A percentile compares a stretch with the other conserved stretches of the same genome.
These are phyloP conservation scores for Postia placenta DNA, from an alignment of 768 basidiomycete species.

Conservation along the genomic window DNA sequence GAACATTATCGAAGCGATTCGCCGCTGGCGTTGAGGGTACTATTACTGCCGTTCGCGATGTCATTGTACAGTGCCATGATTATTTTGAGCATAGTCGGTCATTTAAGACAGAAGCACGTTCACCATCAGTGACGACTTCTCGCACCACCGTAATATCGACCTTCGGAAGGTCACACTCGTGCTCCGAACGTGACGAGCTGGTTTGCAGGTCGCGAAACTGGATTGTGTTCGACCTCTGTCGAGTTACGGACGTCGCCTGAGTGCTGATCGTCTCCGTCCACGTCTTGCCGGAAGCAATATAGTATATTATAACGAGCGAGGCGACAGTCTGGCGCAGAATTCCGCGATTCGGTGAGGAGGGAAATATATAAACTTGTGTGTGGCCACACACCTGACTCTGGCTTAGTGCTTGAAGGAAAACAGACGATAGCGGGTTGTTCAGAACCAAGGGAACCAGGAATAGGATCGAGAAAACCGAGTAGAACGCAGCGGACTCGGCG, in stretches of 20 bases:
- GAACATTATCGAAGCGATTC: too few relatives aligned
- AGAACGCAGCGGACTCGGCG: slow-evolving; percentile 23
- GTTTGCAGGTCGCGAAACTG: too few relatives aligned
- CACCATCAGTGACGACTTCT: too few relatives aligned
- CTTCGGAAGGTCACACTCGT: too few relatives aligned
- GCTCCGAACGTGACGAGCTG: too few relatives aligned
- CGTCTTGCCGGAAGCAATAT: slow-evolving; percentile 18
- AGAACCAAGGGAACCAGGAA: slow-evolving; percentile 22
- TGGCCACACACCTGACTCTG: slow-evolving; percentile 13
- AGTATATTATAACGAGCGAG: slow-evolving; percentile 21
- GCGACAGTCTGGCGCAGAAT: slow-evolving; percentile 11
- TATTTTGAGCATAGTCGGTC: too few relatives aligned
- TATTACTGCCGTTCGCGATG: too few relatives aligned
- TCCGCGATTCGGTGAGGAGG: not conserved
- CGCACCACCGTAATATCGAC: too few relatives aligned
- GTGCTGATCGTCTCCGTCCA: slow-evolving; percentile 9
- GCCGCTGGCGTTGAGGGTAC: too few relatives aligned
- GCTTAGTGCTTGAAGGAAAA: slow-evolving; percentile 14
- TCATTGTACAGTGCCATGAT: too few relatives aligned
- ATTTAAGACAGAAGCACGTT: too few relatives aligned
- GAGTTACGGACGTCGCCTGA: not conserved
- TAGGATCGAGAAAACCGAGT: slow-evolving; percentile 18
- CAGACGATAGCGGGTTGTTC: slow-evolving; percentile 16
- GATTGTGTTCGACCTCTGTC: too few relatives aligned
- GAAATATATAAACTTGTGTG: not conserved